Conservation (phyloP, 148 eudicot genomes). For the Dysphania ambrosioides region DNA sequence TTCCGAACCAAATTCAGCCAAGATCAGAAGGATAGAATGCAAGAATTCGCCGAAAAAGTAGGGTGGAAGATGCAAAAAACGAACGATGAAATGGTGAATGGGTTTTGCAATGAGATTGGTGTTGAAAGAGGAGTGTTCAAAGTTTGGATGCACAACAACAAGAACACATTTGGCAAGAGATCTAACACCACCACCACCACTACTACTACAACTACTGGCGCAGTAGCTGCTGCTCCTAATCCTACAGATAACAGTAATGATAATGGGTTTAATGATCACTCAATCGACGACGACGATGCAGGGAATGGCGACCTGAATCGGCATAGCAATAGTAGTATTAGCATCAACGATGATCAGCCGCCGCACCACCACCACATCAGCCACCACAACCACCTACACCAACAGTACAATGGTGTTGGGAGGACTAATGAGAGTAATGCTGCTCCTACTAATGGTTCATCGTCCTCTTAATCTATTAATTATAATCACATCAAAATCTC, state of each 20-base stretch:
- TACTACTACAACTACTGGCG: neutral
- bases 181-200: constrained; percentile 14
- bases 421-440: constrained; percentile 23
- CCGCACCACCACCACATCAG: neutral
- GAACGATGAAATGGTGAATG: constrained; percentile 41
- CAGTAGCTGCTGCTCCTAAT: neutral
- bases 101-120: constrained; percentile 49
- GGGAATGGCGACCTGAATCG: constrained; percentile 12
- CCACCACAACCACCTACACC: constrained; percentile 17
- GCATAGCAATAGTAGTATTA: constrained; percentile 23
- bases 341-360: constrained; percentile 7
- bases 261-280: no score
- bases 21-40: constrained; percentile 61
- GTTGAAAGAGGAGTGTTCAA: constrained; percentile 72
- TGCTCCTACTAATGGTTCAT: constrained; percentile 27
- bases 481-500: constrained; percentile 7
- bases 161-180: constrained; percentile 47
- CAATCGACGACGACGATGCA: constrained; percentile 1
- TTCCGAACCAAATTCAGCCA: constrained; percentile 61
- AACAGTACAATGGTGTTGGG: constrained; percentile 12
- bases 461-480: constrained; percentile 32
- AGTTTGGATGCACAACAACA: constrained; percentile 89
- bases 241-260: neutral
- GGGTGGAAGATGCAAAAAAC: constrained; percentile 80
- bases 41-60: constrained; percentile 55